Evolutionary conservation across 192 early-diverging fungal species (phyloP).

Genomic region (Coemansia sp.): DNA sequence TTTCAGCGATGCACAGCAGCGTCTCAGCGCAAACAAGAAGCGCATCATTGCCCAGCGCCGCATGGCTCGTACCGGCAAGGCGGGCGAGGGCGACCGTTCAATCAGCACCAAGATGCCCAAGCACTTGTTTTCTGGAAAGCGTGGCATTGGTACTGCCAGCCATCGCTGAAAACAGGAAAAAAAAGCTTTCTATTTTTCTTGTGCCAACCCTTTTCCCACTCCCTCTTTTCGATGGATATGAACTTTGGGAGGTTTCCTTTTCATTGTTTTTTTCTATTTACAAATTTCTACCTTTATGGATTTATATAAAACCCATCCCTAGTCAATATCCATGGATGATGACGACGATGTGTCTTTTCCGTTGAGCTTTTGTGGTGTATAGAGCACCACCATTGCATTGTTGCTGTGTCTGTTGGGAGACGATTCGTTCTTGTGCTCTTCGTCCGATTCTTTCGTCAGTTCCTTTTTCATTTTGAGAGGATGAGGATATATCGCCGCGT

Average conservation of each 20-base stretch:
- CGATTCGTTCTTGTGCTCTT: not conserved
- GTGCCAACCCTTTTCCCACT: no score
- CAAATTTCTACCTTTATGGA: not conserved
- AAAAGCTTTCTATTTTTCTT: slow-evolving; percentile 14
- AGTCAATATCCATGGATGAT: slow-evolving; percentile 31
- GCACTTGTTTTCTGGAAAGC: slow-evolving; percentile 96
- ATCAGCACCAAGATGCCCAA: slow-evolving; percentile 94
- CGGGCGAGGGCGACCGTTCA: slow-evolving; percentile 93
- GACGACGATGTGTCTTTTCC: not conserved
- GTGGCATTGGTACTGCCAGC: slow-evolving; percentile 75
- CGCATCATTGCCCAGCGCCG: slow-evolving; percentile 72
- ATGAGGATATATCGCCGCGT: not conserved
- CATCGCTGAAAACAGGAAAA: slow-evolving; percentile 63
- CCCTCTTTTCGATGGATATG: not conserved
- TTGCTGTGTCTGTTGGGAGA: not conserved
- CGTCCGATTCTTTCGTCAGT: not conserved
- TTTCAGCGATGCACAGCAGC: slow-evolving; percentile 58
- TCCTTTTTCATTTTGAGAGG: no score
- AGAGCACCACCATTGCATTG: slow-evolving; percentile 26
- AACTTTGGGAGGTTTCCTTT: not conserved
- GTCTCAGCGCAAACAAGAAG: slow-evolving; percentile 62
- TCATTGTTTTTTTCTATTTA: not conserved
- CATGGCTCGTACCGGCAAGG: slow-evolving; percentile 73
- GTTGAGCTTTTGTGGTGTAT: slow-evolving; percentile 6
- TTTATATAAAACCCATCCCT: not conserved